These are phyloP conservation scores for Exsudoporus frostii DNA, from an alignment of 768 basidiomycete species.

Conservation along the genomic window DNA sequence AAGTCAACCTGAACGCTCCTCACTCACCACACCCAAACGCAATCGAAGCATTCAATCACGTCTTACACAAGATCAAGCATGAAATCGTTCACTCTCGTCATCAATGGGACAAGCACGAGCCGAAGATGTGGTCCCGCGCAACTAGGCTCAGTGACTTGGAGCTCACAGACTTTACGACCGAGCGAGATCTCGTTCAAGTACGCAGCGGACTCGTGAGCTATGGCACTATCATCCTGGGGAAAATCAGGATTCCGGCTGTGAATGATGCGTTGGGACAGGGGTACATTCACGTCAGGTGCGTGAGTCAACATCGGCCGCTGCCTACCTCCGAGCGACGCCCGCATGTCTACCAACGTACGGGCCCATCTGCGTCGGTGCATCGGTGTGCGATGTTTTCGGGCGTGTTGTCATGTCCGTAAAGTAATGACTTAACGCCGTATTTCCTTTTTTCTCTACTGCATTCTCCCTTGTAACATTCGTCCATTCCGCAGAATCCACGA, in stretches of 20 bases:
- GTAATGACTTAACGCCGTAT: constrained; percentile 9
- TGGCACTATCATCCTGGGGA: constrained; percentile 72
- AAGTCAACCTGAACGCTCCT: constrained; percentile 52
- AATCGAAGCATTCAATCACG: constrained; percentile 59
- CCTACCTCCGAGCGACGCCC: constrained; percentile 1
- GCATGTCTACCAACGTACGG: neutral
- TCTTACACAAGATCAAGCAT: constrained; percentile 56
- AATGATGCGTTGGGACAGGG: constrained; percentile 60
- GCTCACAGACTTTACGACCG: constrained; percentile 49
- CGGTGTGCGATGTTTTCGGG: constrained; percentile 2
- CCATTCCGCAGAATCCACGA: constrained; percentile 59
- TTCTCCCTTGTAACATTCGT: neutral
- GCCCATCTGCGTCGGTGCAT: constrained; percentile 6
- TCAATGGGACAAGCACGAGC: constrained; percentile 64
- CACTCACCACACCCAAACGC: constrained; percentile 61
- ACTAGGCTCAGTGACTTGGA: constrained; percentile 47
- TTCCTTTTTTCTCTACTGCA: constrained; percentile 3
- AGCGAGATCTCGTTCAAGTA: constrained; percentile 41
- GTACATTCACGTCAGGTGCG: constrained; percentile 69
- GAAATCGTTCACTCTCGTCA: constrained; percentile 64
- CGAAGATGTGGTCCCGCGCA: constrained; percentile 64
- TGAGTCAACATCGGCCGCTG: constrained; percentile 2
- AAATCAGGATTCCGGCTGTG: constrained; percentile 68
- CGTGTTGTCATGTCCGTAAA: constrained; percentile 3
- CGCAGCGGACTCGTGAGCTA: constrained; percentile 61